Evolutionary conservation across 805 yeast genomes (phyloP), one percentile per base, ranked within the genome.

Genomic region (Nakazawaea anatomiae): DNA sequence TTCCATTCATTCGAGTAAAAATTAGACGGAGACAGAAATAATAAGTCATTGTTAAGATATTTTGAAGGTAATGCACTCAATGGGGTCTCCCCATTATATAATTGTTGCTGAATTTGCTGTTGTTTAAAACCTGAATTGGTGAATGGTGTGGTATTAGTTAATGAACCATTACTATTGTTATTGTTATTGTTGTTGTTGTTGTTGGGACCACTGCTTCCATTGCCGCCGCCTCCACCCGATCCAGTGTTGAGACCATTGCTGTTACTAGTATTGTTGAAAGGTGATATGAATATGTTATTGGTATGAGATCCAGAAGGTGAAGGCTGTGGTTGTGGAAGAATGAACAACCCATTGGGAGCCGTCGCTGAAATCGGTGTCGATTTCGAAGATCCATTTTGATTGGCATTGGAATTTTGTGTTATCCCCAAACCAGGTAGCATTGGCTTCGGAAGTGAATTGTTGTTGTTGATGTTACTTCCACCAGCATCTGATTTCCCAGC

Each of bases 11-110:
- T 74, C 6, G 82, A 78, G 58, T 85, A 87, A 57, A 83, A 82
- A 55, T 79, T 85, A n/a, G 83, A 78, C 0, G 96, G 96, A 5
- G 92, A 85, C 32, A 90, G 91, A 59, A 88, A 81, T 61, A 85
- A 71, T 11, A 46, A 42, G 32, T 50, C 53, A 58, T 87, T 95
- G 52, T 76, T 76, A 41, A 86, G 80, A 58, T 82, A 87, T 47
- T 86, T 73, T 2, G 87, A 79, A 2, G 95, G 91, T 28, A 87
- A 68, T 6, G 85, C 85, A 3, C 82, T 72, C 11, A 85, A 65
- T 3, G 91, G 89, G 0, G 90, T 82, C 54, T 85, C 39, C 84
- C 89, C 10, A 84, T 80, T 12, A 41, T 27, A 46, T 42, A 47
- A 12, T 30, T 48, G 32, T 42, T 56, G 62, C 59, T 11, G 63